phyloP scores from a whole-genome alignment of 495 filamentous ascomycete genomes.

The Clohesyomyces aquaticus region DNA sequence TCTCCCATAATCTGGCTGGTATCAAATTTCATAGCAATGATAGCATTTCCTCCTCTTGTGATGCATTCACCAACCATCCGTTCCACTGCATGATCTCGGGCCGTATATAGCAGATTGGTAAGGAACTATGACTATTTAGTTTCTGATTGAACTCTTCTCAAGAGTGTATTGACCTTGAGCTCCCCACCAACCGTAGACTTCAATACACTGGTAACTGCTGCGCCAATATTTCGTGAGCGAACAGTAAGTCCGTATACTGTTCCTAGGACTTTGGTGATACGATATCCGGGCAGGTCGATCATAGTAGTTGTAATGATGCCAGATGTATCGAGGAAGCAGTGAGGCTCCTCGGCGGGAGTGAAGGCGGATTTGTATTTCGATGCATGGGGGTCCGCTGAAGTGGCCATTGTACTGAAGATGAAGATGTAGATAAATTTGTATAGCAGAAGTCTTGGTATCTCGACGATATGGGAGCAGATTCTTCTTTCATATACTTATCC shows the following conservation, averaged over 20 bases:
- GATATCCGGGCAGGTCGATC: constrained; percentile 61
- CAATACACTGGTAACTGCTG: constrained; percentile 53
- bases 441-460: too few species aligned
- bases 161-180: constrained; percentile 43
- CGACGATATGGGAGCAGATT: too few species aligned
- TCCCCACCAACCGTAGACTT: constrained; percentile 61
- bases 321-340: constrained; percentile 64
- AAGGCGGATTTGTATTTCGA: neutral
- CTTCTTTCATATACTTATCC: neutral
- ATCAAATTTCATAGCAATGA: constrained; percentile 63
- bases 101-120: constrained; percentile 60
- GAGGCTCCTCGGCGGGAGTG: constrained; percentile 14
- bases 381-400: neutral
- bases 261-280: constrained; percentile 59
- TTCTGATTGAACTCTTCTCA: neutral
- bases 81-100: constrained; percentile 59
- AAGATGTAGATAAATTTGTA: neutral
- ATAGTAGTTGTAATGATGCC: constrained; percentile 60
- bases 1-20: constrained; percentile 48
- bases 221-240: constrained; percentile 58
- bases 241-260: constrained; percentile 64
- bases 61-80: constrained; percentile 61
- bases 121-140: constrained; percentile 48
- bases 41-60: constrained; percentile 61
- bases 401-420: neutral